phyloP scores from a whole-genome alignment of 495 filamentous ascomycete genomes.

The Durotheca rogersii region DNA sequence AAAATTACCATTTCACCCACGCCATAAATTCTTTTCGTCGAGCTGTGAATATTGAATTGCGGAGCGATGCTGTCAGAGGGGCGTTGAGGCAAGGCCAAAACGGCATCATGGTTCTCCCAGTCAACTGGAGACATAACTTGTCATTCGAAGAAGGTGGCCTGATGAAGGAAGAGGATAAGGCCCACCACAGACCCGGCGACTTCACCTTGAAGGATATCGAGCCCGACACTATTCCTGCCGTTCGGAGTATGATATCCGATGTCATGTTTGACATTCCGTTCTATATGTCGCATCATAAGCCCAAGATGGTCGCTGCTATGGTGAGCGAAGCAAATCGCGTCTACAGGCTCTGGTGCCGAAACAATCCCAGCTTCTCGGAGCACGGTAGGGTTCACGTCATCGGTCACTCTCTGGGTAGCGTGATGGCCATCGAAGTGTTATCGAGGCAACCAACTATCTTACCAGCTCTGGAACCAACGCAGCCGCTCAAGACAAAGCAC shows the following conservation, averaged over 20 bases:
- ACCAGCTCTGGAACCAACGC: constrained; percentile 56
- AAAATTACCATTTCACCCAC: constrained; percentile 96
- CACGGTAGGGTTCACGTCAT: constrained; percentile 85
- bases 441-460: constrained; percentile 74
- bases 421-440: constrained; percentile 89
- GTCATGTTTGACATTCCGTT: constrained; percentile 98
- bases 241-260: constrained; percentile 88
- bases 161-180: constrained; percentile 48
- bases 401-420: constrained; percentile 89
- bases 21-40: constrained; percentile 90
- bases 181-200: constrained; percentile 57
- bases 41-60: constrained; percentile 80
- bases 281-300: constrained; percentile 93
- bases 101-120: constrained; percentile 58
- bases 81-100: constrained; percentile 67
- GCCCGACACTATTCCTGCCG: constrained; percentile 81
- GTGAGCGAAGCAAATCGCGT: constrained; percentile 92
- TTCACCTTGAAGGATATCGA: constrained; percentile 89
- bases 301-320: constrained; percentile 88
- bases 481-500: constrained; percentile 51
- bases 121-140: constrained; percentile 86
- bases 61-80: constrained; percentile 67
- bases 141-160: constrained; percentile 76
- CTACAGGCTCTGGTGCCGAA: constrained; percentile 87
- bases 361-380: constrained; percentile 83